Evolutionary conservation across 2,329 filamentous ascomycete genomes (phyloP).

Genomic region (Pestalotiopsis sp.): DNA sequence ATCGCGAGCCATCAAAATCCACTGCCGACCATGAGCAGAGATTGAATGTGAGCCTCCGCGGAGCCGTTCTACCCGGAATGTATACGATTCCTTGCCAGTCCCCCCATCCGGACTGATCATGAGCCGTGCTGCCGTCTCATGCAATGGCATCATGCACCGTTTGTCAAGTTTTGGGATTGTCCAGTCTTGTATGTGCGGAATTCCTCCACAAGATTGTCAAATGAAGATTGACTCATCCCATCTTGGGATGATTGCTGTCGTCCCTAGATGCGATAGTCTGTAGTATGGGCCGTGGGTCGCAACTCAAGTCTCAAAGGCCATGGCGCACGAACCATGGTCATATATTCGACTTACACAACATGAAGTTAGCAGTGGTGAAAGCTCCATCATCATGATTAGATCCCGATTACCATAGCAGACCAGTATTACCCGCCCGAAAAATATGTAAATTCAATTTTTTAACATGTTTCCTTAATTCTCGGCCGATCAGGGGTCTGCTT

Average conservation of each 20-base stretch:
- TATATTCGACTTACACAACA: too few species aligned
- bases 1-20: not conserved
- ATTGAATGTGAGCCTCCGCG: not conserved
- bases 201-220: not conserved
- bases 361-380: not conserved
- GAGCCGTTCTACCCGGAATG: not conserved
- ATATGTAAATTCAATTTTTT: not conserved
- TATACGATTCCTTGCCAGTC: not conserved
- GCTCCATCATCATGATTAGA: not conserved
- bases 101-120: constrained; percentile 9
- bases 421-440: not conserved
- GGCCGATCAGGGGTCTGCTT: not conserved
- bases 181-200: not conserved
- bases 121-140: not conserved
- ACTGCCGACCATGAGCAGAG: not conserved
- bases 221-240: not conserved
- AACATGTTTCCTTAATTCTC: not conserved
- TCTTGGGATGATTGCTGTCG: not conserved
- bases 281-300: not conserved
- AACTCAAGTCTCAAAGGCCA: too few species aligned
- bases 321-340: too few species aligned
- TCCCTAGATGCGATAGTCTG: not conserved
- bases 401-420: not conserved
- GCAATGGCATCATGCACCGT: not conserved
- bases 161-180: not conserved